Evolutionary conservation across 768 basidiomycete genomes (phyloP).

Genomic region (Lactifluus subvellereus): DNA sequence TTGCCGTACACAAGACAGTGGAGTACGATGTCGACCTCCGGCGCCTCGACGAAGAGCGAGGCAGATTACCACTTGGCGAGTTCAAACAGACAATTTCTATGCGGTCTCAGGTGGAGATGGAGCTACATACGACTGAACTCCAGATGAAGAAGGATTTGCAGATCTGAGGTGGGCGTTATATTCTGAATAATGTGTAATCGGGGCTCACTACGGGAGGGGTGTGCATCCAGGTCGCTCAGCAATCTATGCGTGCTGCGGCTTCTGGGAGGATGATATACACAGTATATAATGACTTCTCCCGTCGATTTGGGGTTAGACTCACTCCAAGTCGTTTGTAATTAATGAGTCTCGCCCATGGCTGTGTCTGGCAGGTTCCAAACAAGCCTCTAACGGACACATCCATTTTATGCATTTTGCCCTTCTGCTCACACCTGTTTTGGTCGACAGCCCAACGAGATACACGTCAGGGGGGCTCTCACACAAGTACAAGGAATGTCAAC

Average conservation of each 20-base stretch:
- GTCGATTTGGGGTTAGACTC: not conserved
- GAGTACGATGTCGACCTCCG: slow-evolving; percentile 17
- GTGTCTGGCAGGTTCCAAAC: slow-evolving; percentile 8
- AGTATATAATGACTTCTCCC: not conserved
- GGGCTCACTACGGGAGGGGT: not conserved
- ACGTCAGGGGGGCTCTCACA: not conserved
- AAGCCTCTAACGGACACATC: not conserved
- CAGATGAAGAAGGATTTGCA: slow-evolving; percentile 22
- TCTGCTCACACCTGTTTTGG: not conserved
- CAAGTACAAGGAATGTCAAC: not conserved
- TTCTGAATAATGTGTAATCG: not conserved
- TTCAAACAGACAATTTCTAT: slow-evolving; percentile 1
- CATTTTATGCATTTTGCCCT: not conserved
- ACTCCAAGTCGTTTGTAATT: slow-evolving; percentile 3
- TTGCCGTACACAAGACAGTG: slow-evolving; percentile 16
- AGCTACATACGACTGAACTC: slow-evolving; percentile 8
- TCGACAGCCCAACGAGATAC: not conserved
- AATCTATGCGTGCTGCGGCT: not conserved
- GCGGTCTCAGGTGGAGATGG: slow-evolving; percentile 14
- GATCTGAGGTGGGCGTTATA: slow-evolving; percentile 15
- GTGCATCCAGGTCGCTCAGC: not conserved
- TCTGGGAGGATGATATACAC: not conserved
- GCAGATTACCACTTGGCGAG: not conserved
- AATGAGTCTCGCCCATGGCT: not conserved
- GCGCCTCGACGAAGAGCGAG: slow-evolving; percentile 10